phyloP scores from a whole-genome alignment of 768 basidiomycete species.

The Paxillus involutus region DNA sequence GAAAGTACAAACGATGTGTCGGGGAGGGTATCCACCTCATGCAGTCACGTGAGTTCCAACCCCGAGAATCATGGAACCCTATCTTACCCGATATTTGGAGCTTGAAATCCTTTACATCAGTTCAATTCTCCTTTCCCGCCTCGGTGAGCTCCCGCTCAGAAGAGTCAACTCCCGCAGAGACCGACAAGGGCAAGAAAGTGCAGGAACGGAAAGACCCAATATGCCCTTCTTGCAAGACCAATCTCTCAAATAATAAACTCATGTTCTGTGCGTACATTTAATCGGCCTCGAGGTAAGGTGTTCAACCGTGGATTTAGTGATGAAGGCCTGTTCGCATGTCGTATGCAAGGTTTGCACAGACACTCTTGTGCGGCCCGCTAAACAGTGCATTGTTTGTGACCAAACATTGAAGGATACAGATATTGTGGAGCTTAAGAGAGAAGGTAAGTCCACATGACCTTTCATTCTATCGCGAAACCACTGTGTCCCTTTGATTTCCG shows the following conservation, averaged over 20 bases:
- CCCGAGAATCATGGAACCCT: not conserved
- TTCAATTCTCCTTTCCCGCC: conserved; percentile 67
- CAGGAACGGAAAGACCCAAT: conserved; percentile 65
- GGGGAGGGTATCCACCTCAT: conserved; percentile 79
- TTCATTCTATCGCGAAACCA: not conserved
- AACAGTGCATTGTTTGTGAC: conserved; percentile 90
- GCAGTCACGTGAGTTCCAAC: conserved; percentile 60
- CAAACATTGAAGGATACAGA: conserved; percentile 62
- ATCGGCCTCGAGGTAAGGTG: not conserved
- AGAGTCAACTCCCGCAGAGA: conserved; percentile 37
- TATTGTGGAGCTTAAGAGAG: conserved; percentile 81
- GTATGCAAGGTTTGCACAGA: conserved; percentile 91
- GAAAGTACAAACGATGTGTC: conserved; percentile 87
- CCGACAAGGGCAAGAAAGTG: conserved; percentile 36
- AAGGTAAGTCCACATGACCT: conserved; percentile 54
- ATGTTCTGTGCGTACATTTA: conserved; percentile 56
- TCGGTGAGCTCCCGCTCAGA: conserved; percentile 39
- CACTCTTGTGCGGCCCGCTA: conserved; percentile 72
- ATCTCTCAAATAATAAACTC: conserved; percentile 73
- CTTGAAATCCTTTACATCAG: conserved; percentile 77
- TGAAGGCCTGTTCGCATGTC: conserved; percentile 89
- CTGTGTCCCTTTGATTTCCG: not conserved
- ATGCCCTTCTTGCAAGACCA: conserved; percentile 87
- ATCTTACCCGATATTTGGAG: conserved; percentile 37
- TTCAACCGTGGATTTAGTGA: conserved; percentile 44